Evolutionary conservation across 768 basidiomycete species (phyloP), one percentile per base, ranked within the genome.

Genomic region (Mycena polygramma): DNA sequence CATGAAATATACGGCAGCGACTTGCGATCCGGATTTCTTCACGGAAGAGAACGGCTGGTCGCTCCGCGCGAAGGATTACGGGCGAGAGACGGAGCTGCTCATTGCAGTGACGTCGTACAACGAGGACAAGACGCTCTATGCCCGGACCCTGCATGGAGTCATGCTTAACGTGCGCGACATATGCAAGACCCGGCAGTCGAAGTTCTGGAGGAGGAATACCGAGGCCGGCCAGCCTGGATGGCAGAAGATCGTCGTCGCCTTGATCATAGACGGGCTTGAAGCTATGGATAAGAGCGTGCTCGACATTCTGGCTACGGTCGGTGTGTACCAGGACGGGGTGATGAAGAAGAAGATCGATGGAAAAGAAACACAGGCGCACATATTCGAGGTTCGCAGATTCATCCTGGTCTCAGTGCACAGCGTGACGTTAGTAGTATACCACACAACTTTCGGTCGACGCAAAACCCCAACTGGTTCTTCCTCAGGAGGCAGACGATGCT

Each of bases 101-200:
- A 96, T 98, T 75, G 97, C 95, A 13, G 94, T 98, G 73, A 97
- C 95, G 10, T 94, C 92, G 8, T 95, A 95, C 83, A 95, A 96
- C 71, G 94, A 96, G 80, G 94, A 96, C 87, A 95, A 94, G 83
- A 91, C 90, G 5, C 88, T 95, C 17, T 94, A 95, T 77, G 90
- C 94, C 24, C 91, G 93, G 70, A 98, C 97, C 0, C 84, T 99
- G 48, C 97, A 98, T 77, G 94, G 94, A 70, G 92, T 98, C 75
- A 98, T 98, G 96, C 80, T 97, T 71, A 98, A 99, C 79, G 96
- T 98, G 69, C 93, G 97, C 74, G 93, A 98, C 75, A 98, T 98
- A 73, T 97, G 95, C 88, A 96, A 94, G 82, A 96, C 94, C 43
- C 96, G 96, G 79, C 92, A 93, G 76, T 94, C 92, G 70, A 96